Base-by-base conservation (phyloP, 257 asterid species). In the Echites panduratus region DNA sequence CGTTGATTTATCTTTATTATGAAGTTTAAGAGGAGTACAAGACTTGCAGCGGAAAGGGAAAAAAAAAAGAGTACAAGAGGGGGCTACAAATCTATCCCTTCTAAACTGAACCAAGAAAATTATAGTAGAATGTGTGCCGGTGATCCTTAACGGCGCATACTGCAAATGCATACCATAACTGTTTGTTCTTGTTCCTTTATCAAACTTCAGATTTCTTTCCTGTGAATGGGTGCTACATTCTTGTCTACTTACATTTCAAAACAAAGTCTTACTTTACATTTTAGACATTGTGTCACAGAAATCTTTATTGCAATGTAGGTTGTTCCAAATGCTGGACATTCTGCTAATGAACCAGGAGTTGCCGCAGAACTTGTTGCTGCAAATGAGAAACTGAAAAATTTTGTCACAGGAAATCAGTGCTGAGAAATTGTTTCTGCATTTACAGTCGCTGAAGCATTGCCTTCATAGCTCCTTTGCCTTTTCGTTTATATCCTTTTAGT, bases 251-350 rank as follows among this genome's bases (percentile, higher is more conserved):
- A 13, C 26, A 12, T 43, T n/a, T 62, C 64, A 32, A 69, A 69
- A 7, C 4, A 48, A 35, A 2, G 32, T 7, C 45, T 53, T 76
- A 1, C 61, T 8, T 47, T 76, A 14, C n/a, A 52, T 38, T 10
- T n/a, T 58, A 22, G 32, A 32, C 48, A 63, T 35, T 53, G 16
- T 12, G 48, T 59, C 56, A 40, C 16, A 27, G 26, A 26, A 38
- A 32, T 8, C 20, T 70, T n/a, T 43, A 22, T 56, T 52, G 70
- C 49, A 56, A 27, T 47, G 66, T 54, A 93, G 99, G 84, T 91
- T 68, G 95, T 91, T 75, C 82, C 89, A 16, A 90, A 89, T 82
- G 97, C 97, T 19, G 97, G 99, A 43, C 99, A 94, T 80, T 94
- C 99, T 48, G 97, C 97, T 52, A 88, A 91, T 26, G 99, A 94